phyloP scores from a whole-genome alignment of 78 protist species.

The Protostelium mycophagum region DNA sequence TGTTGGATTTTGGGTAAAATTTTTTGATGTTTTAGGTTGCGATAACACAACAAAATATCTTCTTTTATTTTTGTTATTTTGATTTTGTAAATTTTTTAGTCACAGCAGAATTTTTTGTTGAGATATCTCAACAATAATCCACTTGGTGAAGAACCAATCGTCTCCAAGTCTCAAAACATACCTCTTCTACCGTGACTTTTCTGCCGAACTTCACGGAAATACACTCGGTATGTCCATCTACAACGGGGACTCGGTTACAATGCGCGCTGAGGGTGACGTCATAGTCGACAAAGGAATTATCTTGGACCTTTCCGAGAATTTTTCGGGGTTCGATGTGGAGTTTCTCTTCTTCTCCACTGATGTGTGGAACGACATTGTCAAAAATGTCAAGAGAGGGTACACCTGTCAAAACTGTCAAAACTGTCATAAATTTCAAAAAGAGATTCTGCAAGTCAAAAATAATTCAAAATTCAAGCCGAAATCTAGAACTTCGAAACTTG shows the following conservation, averaged over 20 bases:
- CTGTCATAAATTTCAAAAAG: neutral
- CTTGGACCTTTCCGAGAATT: constrained; percentile 34
- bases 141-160: no score
- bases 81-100: no score
- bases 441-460: no score
- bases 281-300: neutral
- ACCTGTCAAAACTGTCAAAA: neutral
- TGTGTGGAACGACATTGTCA: constrained; percentile 68
- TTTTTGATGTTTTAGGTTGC: no score
- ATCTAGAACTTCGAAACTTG: no score
- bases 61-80: no score
- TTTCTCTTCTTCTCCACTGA: constrained; percentile 68
- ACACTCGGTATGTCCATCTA: constrained; percentile 75
- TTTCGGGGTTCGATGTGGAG: constrained; percentile 45
- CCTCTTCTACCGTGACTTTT: constrained; percentile 20
- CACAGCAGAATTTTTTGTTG: no score
- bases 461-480: no score
- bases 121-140: no score
- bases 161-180: no score
- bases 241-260: constrained; percentile 71
- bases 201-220: constrained; percentile 27
- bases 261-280: constrained; percentile 44
- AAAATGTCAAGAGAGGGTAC: constrained; percentile 58
- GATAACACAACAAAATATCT: no score
- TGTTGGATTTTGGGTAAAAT: no score